Conservation (phyloP, 1,139 yeast genomes). For the Pichia sp. region DNA sequence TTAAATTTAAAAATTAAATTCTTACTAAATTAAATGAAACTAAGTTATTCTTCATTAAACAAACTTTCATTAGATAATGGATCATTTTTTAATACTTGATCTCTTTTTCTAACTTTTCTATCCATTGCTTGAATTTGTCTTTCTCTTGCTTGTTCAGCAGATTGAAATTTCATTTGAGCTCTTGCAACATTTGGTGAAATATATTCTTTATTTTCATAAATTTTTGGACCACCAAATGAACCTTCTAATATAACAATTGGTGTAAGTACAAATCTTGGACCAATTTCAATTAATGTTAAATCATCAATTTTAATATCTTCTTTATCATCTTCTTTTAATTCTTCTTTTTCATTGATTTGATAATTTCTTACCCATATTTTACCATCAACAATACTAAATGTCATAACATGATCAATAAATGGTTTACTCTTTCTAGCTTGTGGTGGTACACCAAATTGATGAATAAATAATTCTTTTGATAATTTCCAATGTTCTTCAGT, state of each 20-base stretch:
- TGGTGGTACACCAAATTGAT: slow-evolving; percentile 95
- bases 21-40: background rate
- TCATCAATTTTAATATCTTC: slow-evolving; percentile 28
- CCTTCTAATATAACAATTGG: slow-evolving; percentile 91
- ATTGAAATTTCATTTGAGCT: slow-evolving; percentile 75
- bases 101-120: slow-evolving; percentile 70
- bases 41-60: slow-evolving; percentile 40
- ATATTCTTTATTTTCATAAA: slow-evolving; percentile 92
- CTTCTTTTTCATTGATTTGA: slow-evolving; percentile 73
- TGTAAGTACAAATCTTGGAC: slow-evolving; percentile 94
- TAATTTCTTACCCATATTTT: slow-evolving; percentile 95
- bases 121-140: slow-evolving; percentile 78
- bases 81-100: slow-evolving; percentile 67
- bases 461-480: slow-evolving; percentile 78
- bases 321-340: slow-evolving; percentile 30
- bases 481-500: slow-evolving; percentile 55
- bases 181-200: slow-evolving; percentile 94
- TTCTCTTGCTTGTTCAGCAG: slow-evolving; percentile 71
- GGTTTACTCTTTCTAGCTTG: slow-evolving; percentile 92
- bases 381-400: slow-evolving; percentile 86
- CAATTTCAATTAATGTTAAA: slow-evolving; percentile 75
- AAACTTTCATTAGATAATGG: slow-evolving; percentile 78
- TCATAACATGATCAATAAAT: slow-evolving; percentile 89
- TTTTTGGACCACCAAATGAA: slow-evolving; percentile 96
- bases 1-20: background rate